Percentiles rank a stretch among this genome's conserved stretches.
Evolutionary conservation across 768 basidiomycete species (phyloP).

Genomic region (Rhodotorula paludigena): DNA sequence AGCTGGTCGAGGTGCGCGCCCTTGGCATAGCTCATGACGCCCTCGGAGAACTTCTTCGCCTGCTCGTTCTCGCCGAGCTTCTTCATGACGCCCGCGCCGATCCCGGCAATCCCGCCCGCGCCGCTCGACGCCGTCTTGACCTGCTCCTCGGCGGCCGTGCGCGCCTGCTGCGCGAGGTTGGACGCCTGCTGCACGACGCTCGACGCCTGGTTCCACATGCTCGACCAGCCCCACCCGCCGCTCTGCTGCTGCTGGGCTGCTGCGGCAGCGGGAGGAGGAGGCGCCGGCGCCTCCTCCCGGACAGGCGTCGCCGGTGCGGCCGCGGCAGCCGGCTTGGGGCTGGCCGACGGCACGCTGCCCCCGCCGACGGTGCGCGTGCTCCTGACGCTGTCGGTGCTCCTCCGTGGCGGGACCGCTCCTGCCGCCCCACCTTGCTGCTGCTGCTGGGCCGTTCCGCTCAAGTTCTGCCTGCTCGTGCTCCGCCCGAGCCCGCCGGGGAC

Average conservation of each 20-base stretch:
- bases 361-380: slow-evolving; percentile 1
- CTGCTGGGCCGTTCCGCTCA: neutral
- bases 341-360: neutral
- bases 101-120: slow-evolving; percentile 36
- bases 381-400: slow-evolving; percentile 35
- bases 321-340: neutral
- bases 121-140: slow-evolving; percentile 56
- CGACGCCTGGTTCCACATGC: slow-evolving; percentile 37
- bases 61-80: slow-evolving; percentile 59
- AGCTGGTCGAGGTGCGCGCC: slow-evolving; percentile 83
- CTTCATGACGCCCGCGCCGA: slow-evolving; percentile 35
- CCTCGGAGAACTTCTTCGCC: slow-evolving; percentile 81
- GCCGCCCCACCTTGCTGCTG: neutral
- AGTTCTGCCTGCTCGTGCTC: slow-evolving; percentile 10
- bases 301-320: neutral
- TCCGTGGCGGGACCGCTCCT: slow-evolving; percentile 1
- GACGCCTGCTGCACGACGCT: slow-evolving; percentile 37
- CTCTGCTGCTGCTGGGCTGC: neutral
- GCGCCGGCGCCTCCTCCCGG: neutral
- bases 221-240: slow-evolving; percentile 42
- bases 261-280: neutral
- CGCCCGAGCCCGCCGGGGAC: neutral
- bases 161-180: slow-evolving; percentile 49
- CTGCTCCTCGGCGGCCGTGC: slow-evolving; percentile 82
- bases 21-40: slow-evolving; percentile 80